Percentiles rank a stretch among this genome's conserved stretches.
Evolutionary conservation across 1,139 yeast species (phyloP).

Genomic region (Protomyces inundatus): DNA sequence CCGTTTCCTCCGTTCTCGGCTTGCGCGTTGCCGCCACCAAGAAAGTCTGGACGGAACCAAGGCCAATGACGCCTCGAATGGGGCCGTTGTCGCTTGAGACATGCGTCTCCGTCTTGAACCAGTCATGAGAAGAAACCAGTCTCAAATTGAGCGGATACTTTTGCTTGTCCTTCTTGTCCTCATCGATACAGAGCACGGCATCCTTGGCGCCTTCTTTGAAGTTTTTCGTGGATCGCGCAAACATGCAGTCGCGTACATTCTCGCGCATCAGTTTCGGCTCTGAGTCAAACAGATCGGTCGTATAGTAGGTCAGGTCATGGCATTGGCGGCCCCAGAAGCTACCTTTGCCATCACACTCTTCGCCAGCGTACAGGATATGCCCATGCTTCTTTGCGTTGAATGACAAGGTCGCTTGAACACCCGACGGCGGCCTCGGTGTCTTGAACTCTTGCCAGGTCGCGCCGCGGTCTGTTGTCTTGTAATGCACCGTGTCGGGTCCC

Average conservation of each 20-base stretch:
- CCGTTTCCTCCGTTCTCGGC: constrained; percentile 45
- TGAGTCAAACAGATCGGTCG: constrained; percentile 52
- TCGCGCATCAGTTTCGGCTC: constrained; percentile 40
- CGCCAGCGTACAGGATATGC: constrained; percentile 43
- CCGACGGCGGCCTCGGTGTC: constrained; percentile 32
- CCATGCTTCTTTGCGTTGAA: constrained; percentile 47
- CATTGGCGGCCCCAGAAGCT: constrained; percentile 39
- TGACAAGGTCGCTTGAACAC: constrained; percentile 35
- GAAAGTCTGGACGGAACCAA: constrained; percentile 51
- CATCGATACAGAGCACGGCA: constrained; percentile 23
- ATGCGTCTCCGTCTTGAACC: constrained; percentile 44
- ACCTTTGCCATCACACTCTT: constrained; percentile 40
- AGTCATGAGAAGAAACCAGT: constrained; percentile 51
- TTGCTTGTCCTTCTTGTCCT: constrained; percentile 38
- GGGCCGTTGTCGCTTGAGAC: constrained; percentile 36
- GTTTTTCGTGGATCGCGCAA: constrained; percentile 46
- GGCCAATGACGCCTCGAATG: constrained; percentile 43
- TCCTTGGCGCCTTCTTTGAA: constrained; percentile 40
- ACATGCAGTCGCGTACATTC: constrained; percentile 45
- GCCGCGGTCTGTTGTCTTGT: constrained; percentile 55
- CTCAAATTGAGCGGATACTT: constrained; percentile 43
- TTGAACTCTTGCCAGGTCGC: constrained; percentile 51
- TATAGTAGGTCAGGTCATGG: constrained; percentile 43
- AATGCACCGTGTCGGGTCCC: constrained; percentile 43
- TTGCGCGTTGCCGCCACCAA: constrained; percentile 50